These are phyloP conservation scores for Conticribra guillardii DNA, from an alignment of 108 stramenopile species.

Conservation along the genomic window DNA sequence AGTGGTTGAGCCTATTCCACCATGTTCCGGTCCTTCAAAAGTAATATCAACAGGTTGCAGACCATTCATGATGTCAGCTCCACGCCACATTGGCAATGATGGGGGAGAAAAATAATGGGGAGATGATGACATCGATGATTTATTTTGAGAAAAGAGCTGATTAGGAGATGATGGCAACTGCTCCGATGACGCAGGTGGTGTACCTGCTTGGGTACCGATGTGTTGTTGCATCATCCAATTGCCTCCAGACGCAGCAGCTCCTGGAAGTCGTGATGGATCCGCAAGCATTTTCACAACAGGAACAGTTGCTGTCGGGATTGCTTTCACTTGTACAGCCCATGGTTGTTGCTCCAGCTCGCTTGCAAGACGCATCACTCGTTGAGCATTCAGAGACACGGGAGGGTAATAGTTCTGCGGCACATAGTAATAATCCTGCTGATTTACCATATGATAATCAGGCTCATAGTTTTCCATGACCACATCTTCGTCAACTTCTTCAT, in stretches of 20 bases:
- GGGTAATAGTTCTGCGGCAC: conserved; percentile 49
- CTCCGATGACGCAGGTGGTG: conserved; percentile 24
- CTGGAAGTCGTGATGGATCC: conserved; percentile 79
- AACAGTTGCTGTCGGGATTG: conserved; percentile 87
- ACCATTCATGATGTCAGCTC: conserved; percentile 87
- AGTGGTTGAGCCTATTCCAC: conserved; percentile 89
- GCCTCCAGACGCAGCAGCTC: conserved; percentile 41
- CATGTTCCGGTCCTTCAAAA: conserved; percentile 93
- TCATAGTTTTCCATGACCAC: conserved; percentile 29
- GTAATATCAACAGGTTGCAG: conserved; percentile 91
- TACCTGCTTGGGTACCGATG: conserved; percentile 28
- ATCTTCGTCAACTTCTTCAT: conserved; percentile 16
- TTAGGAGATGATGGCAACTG: conserved; percentile 16
- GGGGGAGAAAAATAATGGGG: conserved; percentile 40
- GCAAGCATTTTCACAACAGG: conserved; percentile 90
- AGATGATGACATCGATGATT: conserved; percentile 41
- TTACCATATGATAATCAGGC: conserved; percentile 29
- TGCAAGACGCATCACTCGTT: conserved; percentile 81
- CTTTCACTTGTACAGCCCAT: conserved; percentile 91
- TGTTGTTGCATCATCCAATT: conserved; percentile 58
- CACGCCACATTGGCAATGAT: conserved; percentile 74
- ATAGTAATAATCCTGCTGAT: conserved; percentile 43
- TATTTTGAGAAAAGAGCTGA: conserved; percentile 14
- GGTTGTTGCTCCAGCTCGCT: conserved; percentile 76
- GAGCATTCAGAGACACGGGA: conserved; percentile 67